Base-by-base conservation (phyloP, 306 rosid genomes). In the Pyrus betulifolia region DNA sequence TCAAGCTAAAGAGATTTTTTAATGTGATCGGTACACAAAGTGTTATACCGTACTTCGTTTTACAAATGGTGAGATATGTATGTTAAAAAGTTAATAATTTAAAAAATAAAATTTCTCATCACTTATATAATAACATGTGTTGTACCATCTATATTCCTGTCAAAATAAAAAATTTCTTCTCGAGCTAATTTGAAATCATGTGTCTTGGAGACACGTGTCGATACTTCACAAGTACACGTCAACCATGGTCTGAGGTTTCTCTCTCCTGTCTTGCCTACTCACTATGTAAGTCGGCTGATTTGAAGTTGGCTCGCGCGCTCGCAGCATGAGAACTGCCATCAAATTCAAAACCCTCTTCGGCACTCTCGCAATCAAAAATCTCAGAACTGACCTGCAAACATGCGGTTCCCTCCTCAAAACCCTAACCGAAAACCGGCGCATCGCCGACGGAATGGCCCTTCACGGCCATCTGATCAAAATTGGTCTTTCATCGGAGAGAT, bases 401-500 rank as follows among this genome's bases (percentile, higher is more conserved):
- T 74, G 78, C 15, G 30, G 31, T 3, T 62, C 70, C 18, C 28
- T 45, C 4, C 30, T 74, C 45, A 74, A 46, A 46, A 74, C 30
- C 17, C 60, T 30, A 38, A 63, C 68, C 11, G 68, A 63, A 28
- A 15, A 28, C 21, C 12, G 69, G 31, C 38, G 31, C 23, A 31
- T 74, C 61, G 19, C 31, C 2, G 70, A 74, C 27, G 78, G 78
- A 74, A 61, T 15, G 11, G 61, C 31, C 62, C 40, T 74, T 21
- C 78, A 74, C 49, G 57, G 40, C 49, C 62, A 21, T 45, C 49
- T 74, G 70, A 30, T 74, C 71, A 74, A 74, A 46, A 74, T 33
- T 44, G 78, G 78, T 74, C 58, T 74, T 21, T 74, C 78, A 22
- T 74, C 78, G 4, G 62, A 74, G 21, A 62, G 70, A 21, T 46